phyloP scores from a whole-genome alignment of 495 filamentous ascomycete species.

The Cercophora sp. region DNA sequence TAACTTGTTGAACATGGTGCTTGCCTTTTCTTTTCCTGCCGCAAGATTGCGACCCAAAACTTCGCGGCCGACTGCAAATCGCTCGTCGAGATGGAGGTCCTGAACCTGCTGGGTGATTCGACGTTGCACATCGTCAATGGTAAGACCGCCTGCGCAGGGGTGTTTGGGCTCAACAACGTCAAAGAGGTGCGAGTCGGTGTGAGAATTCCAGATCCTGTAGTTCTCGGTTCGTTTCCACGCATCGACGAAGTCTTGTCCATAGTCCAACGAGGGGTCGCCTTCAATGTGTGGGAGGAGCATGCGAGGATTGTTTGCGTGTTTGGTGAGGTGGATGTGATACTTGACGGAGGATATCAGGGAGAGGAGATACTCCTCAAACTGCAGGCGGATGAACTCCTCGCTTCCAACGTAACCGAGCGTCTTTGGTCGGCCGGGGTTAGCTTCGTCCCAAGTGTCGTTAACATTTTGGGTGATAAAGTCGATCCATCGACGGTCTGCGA shows the following conservation, averaged over 20 bases:
- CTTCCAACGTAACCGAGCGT: slow-evolving; percentile 94
- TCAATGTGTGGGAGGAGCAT: slow-evolving; percentile 63
- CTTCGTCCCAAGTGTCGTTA: slow-evolving; percentile 93
- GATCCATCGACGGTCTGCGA: slow-evolving; percentile 91
- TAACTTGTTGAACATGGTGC: slow-evolving; percentile 74
- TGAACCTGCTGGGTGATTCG: slow-evolving; percentile 83
- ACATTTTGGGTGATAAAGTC: slow-evolving; percentile 91
- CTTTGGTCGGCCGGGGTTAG: slow-evolving; percentile 81
- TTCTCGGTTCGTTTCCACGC: slow-evolving; percentile 85
- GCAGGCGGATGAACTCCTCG: slow-evolving; percentile 95
- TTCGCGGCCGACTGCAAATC: slow-evolving; percentile 71
- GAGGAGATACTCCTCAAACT: slow-evolving; percentile 96
- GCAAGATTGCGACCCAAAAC: slow-evolving; percentile 72
- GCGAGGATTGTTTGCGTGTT: slow-evolving; percentile 55
- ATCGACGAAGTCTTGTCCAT: slow-evolving; percentile 69
- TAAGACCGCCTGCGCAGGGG: slow-evolving; percentile 89
- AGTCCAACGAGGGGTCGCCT: slow-evolving; percentile 81
- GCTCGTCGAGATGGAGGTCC: slow-evolving; percentile 84
- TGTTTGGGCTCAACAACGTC: slow-evolving; percentile 91
- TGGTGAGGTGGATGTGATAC: slow-evolving; percentile 73
- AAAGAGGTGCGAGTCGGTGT: slow-evolving; percentile 80
- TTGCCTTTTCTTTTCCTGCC: slow-evolving; percentile 81
- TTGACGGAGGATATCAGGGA: slow-evolving; percentile 85
- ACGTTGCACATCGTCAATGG: slow-evolving; percentile 91
- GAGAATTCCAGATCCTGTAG: slow-evolving; percentile 71